Base-by-base conservation (phyloP, 768 basidiomycete genomes). In the Agaricus subrufescens region DNA sequence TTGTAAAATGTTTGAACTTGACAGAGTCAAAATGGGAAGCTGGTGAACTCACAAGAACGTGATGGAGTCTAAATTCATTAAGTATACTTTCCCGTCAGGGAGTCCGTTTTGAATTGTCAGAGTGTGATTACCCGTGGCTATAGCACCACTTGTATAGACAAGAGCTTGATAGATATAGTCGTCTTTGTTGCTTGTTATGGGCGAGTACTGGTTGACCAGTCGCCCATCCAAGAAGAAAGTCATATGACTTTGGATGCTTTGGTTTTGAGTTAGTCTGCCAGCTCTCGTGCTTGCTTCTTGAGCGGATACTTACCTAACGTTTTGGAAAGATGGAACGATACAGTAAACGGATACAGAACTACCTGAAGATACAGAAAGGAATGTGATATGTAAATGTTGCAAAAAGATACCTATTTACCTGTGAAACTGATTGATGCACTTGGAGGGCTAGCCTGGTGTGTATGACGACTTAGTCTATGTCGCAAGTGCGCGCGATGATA, bases 21-120 rank as follows among this genome's bases (percentile, higher is more conserved):
- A 39, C 37, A 46, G n/a, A 26, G 27, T 25, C 10, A 19, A 40
- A 14, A 12, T 4, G 29, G 29, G 44, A 40, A 40, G 23, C 12
- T 6, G 42, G 7, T 31, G 48, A 14, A 34, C 58, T 46, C 54
- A 59, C 58, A 46, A 39, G 29, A 48, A 61, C 11, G 19, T 30
- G 12, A 61, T 56, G 31, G 43, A 58, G 40, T 61, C 60, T 14
- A 61, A n/a, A 14, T 56, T 52, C 50, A 61, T 52, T 5, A 56
- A 19, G 52, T 51, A 48, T 49, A 39, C 46, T 9, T 23, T 42
- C 11, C 51, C 46, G 26, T 39, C 37, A 15, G 46, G 47, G 27
- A 14, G n/a, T 23, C 50, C 55, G 15, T 48, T 52, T 26, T 58
- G 50, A n/a, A 61, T 57, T 11, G 45, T 58, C 11, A 61, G 48